phyloP scores from a whole-genome alignment of 73 alveolate species.

The Uronychia binucleata region DNA sequence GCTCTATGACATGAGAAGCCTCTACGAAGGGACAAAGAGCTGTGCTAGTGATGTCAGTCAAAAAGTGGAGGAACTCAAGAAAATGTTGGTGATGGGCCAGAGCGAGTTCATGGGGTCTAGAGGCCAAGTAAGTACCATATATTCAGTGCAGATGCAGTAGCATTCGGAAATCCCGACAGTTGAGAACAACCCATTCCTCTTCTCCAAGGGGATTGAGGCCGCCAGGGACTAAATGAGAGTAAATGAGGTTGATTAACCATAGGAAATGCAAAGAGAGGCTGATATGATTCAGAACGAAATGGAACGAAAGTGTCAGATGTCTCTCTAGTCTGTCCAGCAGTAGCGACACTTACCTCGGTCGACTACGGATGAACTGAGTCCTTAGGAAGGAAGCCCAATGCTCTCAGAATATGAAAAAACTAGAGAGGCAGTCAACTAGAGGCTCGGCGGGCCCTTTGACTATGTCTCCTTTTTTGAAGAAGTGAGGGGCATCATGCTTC shows the following conservation, averaged over 20 bases:
- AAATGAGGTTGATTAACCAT: no score
- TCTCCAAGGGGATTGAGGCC: slow-evolving; percentile 17
- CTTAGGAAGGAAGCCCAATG: background rate
- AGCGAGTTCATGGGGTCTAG: no score
- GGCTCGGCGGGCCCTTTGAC: slow-evolving; percentile 61
- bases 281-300: slow-evolving; percentile 38
- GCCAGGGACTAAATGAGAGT: slow-evolving; percentile 38
- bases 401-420: slow-evolving; percentile 28
- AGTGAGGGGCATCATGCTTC: slow-evolving; percentile 22
- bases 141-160: no score
- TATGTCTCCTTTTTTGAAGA: slow-evolving; percentile 27
- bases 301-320: slow-evolving; percentile 8
- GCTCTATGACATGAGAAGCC: slow-evolving; percentile 44
- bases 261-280: slow-evolving; percentile 35
- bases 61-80: slow-evolving; percentile 56
- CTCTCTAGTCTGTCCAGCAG: slow-evolving; percentile 11
- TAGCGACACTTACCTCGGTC: slow-evolving; percentile 36
- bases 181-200: background rate
- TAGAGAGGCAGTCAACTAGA: slow-evolving; percentile 45
- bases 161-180: background rate
- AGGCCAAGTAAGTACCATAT: no score
- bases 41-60: slow-evolving; percentile 46
- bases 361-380: slow-evolving; percentile 40
- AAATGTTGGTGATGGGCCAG: slow-evolving; percentile 11
- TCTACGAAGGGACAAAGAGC: slow-evolving; percentile 58